Evolutionary conservation across 2,329 filamentous ascomycete species (phyloP).

Genomic region (Colletotrichum australisinense): DNA sequence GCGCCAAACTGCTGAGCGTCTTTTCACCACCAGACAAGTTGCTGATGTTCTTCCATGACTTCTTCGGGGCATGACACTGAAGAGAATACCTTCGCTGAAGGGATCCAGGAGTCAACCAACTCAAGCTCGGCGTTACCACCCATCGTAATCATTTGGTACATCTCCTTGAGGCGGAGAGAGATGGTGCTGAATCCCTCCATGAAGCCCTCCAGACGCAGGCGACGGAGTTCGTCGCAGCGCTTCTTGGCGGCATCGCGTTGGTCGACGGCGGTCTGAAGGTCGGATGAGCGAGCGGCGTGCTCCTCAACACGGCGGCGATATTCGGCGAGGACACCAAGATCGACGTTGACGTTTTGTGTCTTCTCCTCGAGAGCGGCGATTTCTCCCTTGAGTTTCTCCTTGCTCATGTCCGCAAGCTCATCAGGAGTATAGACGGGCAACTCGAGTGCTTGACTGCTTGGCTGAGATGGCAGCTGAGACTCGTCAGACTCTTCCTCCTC

Average conservation of each 20-base stretch:
- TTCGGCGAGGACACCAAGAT: slow-evolving; percentile 88
- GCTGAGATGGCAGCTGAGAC: slow-evolving; percentile 38
- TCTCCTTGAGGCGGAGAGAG: slow-evolving; percentile 94
- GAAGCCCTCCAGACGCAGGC: slow-evolving; percentile 92
- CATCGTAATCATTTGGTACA: slow-evolving; percentile 99
- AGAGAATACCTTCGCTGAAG: slow-evolving; percentile 95
- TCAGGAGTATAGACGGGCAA: slow-evolving; percentile 83
- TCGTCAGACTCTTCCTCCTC: slow-evolving; percentile 33
- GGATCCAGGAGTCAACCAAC: slow-evolving; percentile 96
- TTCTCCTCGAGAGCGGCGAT: slow-evolving; percentile 73
- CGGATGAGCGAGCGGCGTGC: slow-evolving; percentile 82
- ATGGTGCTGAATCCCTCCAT: slow-evolving; percentile 98
- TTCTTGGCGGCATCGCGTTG: slow-evolving; percentile 90
- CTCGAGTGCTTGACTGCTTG: slow-evolving; percentile 58
- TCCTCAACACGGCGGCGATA: slow-evolving; percentile 90
- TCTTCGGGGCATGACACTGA: slow-evolving; percentile 99
- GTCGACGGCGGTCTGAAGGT: slow-evolving; percentile 81
- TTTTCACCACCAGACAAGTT: slow-evolving; percentile 98
- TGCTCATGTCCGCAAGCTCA: slow-evolving; percentile 74
- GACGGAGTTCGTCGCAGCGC: slow-evolving; percentile 90
- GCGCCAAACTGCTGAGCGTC: slow-evolving; percentile 89
- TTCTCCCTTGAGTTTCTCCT: slow-evolving; percentile 69
- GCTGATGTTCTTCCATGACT: slow-evolving; percentile 99
- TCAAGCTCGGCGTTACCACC: slow-evolving; percentile 98
- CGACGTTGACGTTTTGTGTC: slow-evolving; percentile 87